Conservation (phyloP, 2,329 filamentous ascomycete species). For the Paracoccidioides lutzii region DNA sequence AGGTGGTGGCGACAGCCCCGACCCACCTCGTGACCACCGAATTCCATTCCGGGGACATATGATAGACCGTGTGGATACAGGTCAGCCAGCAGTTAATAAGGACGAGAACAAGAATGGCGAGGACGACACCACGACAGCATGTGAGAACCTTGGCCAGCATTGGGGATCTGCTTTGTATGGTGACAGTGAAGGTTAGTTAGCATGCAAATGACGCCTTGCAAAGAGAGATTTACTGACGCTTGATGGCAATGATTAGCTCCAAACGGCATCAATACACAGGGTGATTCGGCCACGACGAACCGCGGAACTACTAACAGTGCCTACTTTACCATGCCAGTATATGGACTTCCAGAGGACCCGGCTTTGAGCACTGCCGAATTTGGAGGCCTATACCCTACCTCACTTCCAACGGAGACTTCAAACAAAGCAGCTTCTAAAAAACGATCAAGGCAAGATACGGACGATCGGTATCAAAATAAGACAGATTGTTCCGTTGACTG, state of each 20-base stretch:
- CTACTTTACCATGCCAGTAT: slow-evolving; percentile 35
- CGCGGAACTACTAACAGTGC: slow-evolving; percentile 31
- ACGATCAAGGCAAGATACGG: background rate
- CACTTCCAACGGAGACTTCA: background rate
- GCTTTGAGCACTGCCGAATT: background rate
- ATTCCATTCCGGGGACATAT: slow-evolving; percentile 11
- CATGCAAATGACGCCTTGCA: background rate
- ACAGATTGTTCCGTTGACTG: background rate
- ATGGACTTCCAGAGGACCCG: background rate
- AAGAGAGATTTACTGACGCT: background rate
- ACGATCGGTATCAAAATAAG: background rate
- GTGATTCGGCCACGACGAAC: background rate
- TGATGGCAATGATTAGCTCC: background rate
- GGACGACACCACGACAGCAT: background rate
- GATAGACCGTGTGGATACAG: slow-evolving; percentile 32
- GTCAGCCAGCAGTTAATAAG: slow-evolving; percentile 40
- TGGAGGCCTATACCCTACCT: background rate
- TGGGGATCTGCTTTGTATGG: background rate
- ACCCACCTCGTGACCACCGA: slow-evolving; percentile 7
- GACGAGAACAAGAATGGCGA: slow-evolving; percentile 47
- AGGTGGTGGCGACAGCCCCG: slow-evolving; percentile 12
- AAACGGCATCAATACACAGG: background rate
- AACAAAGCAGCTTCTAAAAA: background rate
- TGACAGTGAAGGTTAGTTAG: background rate
- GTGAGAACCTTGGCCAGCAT: background rate